Evolutionary conservation across 768 basidiomycete species (phyloP).

Genomic region (Suillus weaverae): DNA sequence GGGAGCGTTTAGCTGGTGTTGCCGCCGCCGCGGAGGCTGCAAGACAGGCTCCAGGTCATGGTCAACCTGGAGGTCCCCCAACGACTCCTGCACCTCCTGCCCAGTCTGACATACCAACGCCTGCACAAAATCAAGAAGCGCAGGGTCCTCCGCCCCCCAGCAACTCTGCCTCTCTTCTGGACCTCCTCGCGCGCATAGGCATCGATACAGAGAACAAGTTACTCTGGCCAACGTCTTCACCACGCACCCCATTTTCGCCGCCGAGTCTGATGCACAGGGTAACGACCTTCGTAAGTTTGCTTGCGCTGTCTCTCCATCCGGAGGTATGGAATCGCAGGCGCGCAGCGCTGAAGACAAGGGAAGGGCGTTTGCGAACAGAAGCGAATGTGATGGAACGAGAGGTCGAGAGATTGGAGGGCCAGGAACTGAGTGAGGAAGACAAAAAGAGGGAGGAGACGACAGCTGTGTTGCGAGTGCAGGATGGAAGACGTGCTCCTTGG

Average conservation of each 20-base stretch:
- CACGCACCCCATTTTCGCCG: constrained; percentile 28
- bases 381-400: constrained; percentile 41
- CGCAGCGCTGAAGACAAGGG: constrained; percentile 54
- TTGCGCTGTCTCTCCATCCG: constrained; percentile 66
- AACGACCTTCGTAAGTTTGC: constrained; percentile 53
- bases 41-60: constrained; percentile 21
- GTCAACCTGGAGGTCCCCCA: constrained; percentile 24
- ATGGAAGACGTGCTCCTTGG: constrained; percentile 59
- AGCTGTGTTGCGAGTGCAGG: constrained; percentile 47
- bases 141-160: constrained; percentile 31
- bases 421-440: constrained; percentile 35
- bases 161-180: constrained; percentile 40
- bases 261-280: constrained; percentile 52
- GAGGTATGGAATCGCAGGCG: constrained; percentile 74
- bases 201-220: constrained; percentile 55
- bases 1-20: constrained; percentile 23
- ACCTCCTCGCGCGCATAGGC: constrained; percentile 57
- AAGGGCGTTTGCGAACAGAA: constrained; percentile 68
- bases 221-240: constrained; percentile 36
- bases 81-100: constrained; percentile 17
- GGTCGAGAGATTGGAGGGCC: constrained; percentile 30
- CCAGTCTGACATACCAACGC: constrained; percentile 17
- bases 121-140: constrained; percentile 18
- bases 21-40: constrained; percentile 22
- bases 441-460: constrained; percentile 29